Conservation (phyloP, 805 yeast species). For the Schizosaccharomyces osmophilus region DNA sequence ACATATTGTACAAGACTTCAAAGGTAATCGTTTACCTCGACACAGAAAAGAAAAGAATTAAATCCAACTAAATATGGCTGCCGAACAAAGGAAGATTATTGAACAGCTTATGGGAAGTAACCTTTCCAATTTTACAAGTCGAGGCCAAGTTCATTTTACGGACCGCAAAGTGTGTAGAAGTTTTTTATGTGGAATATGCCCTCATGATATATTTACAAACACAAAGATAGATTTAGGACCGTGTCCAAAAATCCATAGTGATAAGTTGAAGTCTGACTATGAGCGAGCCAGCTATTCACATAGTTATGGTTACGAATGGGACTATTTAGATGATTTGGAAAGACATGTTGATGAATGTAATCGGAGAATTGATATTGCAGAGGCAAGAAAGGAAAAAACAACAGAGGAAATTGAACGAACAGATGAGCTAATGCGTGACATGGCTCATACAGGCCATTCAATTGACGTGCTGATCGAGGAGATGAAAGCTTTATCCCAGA, state of each 20-base stretch:
- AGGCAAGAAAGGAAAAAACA: constrained; percentile 42
- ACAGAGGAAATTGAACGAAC: constrained; percentile 38
- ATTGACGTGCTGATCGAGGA: constrained; percentile 1
- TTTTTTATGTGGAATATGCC: constrained; percentile 66
- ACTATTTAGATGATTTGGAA: constrained; percentile 23
- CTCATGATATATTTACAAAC: constrained; percentile 56
- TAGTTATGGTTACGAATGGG: constrained; percentile 22
- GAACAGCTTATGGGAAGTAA: constrained; percentile 59
- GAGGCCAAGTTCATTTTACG: constrained; percentile 21
- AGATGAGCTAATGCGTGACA: background rate
- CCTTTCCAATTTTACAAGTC: constrained; percentile 13
- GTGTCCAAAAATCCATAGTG: constrained; percentile 54
- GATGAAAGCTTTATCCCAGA: constrained; percentile 1
- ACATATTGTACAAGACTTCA: too few relatives aligned
- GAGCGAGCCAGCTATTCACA: constrained; percentile 22
- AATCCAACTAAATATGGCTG: constrained; percentile 21
- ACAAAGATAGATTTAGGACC: constrained; percentile 65
- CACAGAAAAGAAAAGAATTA: too few relatives aligned
- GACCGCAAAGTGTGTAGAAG: constrained; percentile 51
- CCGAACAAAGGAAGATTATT: constrained; percentile 48
- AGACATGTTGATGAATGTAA: constrained; percentile 43
- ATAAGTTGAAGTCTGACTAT: constrained; percentile 48
- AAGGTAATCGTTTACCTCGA: too few relatives aligned
- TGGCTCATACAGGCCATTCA: background rate
- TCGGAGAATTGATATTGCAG: constrained; percentile 35